A percentile compares a stretch with the other conserved stretches of the same genome.
Evolutionary conservation across 768 basidiomycete genomes (phyloP).

Genomic region (Paxillus rubicundulus): DNA sequence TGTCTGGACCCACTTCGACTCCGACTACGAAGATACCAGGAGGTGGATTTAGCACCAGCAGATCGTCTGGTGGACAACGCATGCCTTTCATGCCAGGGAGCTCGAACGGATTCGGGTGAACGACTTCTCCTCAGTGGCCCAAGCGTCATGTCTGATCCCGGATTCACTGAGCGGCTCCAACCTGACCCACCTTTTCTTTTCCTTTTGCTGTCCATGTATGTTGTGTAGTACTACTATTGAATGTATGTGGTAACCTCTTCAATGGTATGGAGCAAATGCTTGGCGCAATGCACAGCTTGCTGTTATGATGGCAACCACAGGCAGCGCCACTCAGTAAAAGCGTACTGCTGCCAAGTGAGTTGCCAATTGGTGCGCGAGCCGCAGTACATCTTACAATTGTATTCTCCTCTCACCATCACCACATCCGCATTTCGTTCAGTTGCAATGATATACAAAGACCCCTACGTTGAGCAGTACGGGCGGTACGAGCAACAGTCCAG

Average conservation of each 20-base stretch:
- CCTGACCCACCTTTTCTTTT: neutral
- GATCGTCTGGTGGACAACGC: slow-evolving; percentile 43
- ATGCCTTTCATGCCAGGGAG: slow-evolving; percentile 49
- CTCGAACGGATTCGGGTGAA: slow-evolving; percentile 32
- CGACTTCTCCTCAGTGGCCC: neutral
- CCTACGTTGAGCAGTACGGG: slow-evolving; percentile 41
- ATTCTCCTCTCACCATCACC: neutral
- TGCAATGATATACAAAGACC: slow-evolving; percentile 53
- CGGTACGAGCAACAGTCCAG: slow-evolving; percentile 32
- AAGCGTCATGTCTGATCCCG: neutral
- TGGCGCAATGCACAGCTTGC: neutral
- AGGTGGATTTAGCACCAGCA: slow-evolving; percentile 4
- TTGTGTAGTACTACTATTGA: no score
- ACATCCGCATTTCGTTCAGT: neutral
- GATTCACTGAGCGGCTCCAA: neutral
- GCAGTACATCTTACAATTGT: slow-evolving; percentile 16
- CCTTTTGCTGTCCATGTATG: neutral
- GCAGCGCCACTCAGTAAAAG: slow-evolving; percentile 6
- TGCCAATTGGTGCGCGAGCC: slow-evolving; percentile 2
- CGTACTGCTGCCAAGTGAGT: neutral
- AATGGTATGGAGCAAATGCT: neutral
- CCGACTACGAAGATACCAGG: slow-evolving; percentile 17
- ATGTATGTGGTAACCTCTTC: neutral
- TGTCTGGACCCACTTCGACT: slow-evolving; percentile 11
- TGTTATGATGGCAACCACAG: slow-evolving; percentile 6